A percentile compares a stretch with the other conserved stretches of the same genome.
Evolutionary conservation across 306 rosid genomes (phyloP).

Genomic region (Cicer chorassanicum): DNA sequence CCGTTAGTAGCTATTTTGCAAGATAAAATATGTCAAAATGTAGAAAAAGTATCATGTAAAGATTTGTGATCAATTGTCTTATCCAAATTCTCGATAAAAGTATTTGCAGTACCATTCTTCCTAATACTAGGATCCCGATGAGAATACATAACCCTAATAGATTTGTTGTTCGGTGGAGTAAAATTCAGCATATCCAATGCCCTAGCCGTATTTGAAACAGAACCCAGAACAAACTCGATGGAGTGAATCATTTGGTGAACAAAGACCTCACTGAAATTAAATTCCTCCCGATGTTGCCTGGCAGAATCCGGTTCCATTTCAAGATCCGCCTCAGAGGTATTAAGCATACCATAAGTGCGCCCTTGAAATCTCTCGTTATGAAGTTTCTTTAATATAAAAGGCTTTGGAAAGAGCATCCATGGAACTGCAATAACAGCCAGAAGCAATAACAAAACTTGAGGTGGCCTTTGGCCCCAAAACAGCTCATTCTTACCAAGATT

Average conservation of each 20-base stretch:
- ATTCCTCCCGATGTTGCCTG: slow-evolving; percentile 83
- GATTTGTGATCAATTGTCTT: too few species aligned
- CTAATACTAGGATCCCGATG: too few species aligned
- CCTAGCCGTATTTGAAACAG: slow-evolving; percentile 99
- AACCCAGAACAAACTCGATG: slow-evolving; percentile 96
- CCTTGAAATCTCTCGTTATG: slow-evolving; percentile 98
- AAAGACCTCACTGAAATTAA: slow-evolving; percentile 93
- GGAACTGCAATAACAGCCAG: slow-evolving; percentile 95
- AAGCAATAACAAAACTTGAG: slow-evolving; percentile 85
- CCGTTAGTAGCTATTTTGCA: too few species aligned
- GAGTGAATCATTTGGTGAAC: slow-evolving; percentile 99
- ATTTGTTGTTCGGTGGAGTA: too few species aligned
- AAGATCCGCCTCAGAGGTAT: slow-evolving; percentile 81
- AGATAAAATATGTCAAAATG: too few species aligned
- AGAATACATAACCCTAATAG: too few species aligned
- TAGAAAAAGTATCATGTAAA: too few species aligned
- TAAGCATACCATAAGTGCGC: slow-evolving; percentile 80
- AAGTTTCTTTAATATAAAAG: slow-evolving; percentile 89
- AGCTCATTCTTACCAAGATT: slow-evolving; percentile 91
- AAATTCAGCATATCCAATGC: too few species aligned
- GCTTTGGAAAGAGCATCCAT: slow-evolving; percentile 99
- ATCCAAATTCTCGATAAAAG: too few species aligned
- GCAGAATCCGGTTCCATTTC: slow-evolving; percentile 91
- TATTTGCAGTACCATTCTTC: too few species aligned
- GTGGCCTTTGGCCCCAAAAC: slow-evolving; percentile 98